Evolutionary conservation across 345 rosid species (phyloP).

Genomic region (Eucalyptus tenuipes): DNA sequence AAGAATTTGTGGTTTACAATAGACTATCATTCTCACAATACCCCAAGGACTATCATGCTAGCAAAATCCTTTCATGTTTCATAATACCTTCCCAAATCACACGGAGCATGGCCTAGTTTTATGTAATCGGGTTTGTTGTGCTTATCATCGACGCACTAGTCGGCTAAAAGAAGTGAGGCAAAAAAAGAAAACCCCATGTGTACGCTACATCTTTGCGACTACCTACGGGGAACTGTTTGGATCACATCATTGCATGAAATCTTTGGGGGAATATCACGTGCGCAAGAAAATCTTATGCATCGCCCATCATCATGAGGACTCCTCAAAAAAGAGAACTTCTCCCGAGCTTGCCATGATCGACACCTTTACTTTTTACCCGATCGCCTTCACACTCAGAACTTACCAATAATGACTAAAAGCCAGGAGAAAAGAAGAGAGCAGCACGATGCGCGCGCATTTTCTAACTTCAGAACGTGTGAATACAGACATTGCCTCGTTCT

Average conservation of each 20-base stretch:
- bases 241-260: background rate
- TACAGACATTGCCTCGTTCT: background rate
- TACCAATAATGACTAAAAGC: background rate
- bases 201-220: background rate
- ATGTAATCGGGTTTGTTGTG: background rate
- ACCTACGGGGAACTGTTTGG: background rate
- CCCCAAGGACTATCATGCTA: accelerated
- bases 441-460: background rate
- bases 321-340: background rate
- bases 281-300: background rate
- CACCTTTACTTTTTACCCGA: background rate
- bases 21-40: no score
- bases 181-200: background rate
- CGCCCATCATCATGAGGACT: background rate
- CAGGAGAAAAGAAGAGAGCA: background rate
- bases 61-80: background rate
- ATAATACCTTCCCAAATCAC: background rate
- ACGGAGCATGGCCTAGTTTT: background rate
- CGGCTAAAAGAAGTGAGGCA: background rate
- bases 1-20: no score
- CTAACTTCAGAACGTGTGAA: background rate
- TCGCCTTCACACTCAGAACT: background rate
- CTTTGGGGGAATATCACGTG: background rate
- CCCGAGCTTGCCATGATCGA: background rate
- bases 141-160: background rate